phyloP scores from a whole-genome alignment of 1,139 yeast genomes.

The Eremothecium sinecaudum region DNA sequence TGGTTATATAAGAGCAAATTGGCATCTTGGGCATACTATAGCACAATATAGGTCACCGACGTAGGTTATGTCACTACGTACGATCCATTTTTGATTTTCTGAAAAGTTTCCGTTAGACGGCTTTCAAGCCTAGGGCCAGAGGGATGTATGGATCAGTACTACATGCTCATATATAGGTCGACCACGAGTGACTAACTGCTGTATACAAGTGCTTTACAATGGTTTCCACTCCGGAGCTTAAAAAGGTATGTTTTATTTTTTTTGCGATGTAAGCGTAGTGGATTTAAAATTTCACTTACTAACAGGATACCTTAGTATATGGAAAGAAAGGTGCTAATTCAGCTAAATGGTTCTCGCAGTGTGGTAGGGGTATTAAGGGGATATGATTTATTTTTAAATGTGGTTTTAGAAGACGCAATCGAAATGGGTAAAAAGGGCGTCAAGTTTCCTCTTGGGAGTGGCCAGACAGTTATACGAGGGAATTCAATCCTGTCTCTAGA shows the following conservation, averaged over 20 bases:
- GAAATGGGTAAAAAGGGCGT: slow-evolving; percentile 50
- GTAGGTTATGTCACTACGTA: no score
- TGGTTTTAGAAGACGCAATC: slow-evolving; percentile 64
- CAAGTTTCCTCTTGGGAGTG: slow-evolving; percentile 29
- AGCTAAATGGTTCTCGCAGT: slow-evolving; percentile 64
- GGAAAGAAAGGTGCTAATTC: slow-evolving; percentile 63
- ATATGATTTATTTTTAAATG: slow-evolving; percentile 64
- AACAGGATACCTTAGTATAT: slow-evolving; percentile 37
- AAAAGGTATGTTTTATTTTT: slow-evolving; percentile 8
- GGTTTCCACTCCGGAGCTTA: slow-evolving; percentile 12
- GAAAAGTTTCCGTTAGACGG: no score
- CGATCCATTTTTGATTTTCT: no score
- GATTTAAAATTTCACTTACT: background rate
- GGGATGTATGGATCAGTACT: no score
- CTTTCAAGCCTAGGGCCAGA: no score
- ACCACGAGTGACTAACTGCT: no score
- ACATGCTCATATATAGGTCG: no score
- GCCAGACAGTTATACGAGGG: slow-evolving; percentile 46
- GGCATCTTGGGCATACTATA: no score
- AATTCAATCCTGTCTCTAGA: slow-evolving; percentile 52
- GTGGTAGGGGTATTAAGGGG: slow-evolving; percentile 70
- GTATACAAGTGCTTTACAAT: no score
- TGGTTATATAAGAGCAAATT: no score
- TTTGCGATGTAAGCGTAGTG: background rate
- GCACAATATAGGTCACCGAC: no score